Evolutionary conservation across 169 alveolate genomes (phyloP), one percentile per base, ranked within the genome.

Genomic region (Cryptosporidium canis): DNA sequence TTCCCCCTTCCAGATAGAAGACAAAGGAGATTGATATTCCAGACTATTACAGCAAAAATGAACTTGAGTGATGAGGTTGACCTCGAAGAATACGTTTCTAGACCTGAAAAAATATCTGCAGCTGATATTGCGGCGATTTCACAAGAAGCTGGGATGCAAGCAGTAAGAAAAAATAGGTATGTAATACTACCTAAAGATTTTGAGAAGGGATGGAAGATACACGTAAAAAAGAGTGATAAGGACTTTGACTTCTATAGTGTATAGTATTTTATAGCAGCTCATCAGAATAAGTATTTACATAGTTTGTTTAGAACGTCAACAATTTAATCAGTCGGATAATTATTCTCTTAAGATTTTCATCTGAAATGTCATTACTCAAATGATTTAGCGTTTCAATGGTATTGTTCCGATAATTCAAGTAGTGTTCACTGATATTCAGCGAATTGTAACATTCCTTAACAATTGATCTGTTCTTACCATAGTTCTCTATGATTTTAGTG

Each of bases 131-230:
- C 99, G 35, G 98, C 99, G 41, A 98, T 98, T 66, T 98, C 99
- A 83, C 97, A 97, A 83, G 99, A 98, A 90, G 99, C 99, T 1
- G 99, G 99, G 35, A 96, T 98, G 98, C 98, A 97, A 85, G 99
- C 99, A 12, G 99, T 98, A 12, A 96, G 99, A 72, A 97, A 98
- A 92, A 98, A 98, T 92, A 93, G 99, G 91, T 97, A 97, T 90
- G 98, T 98, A 35, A 95, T 98, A 45, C 92, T 96, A 41, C 95
- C 98, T 35, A 97, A 96, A 91, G 99, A 98, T 91, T 98, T 98
- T 92, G 99, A 98, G 90, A 96, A 97, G 72, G 99, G 99, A 29
- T 98, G 98, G 96, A 96, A 98, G 92, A 95, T 93, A 70, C 98
- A 96, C 66, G 96, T 97, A 47, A 96, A 95, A 94, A 97, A 96